Base-by-base conservation (phyloP, 2,329 filamentous ascomycete genomes). In the Cyphellophora europaea region DNA sequence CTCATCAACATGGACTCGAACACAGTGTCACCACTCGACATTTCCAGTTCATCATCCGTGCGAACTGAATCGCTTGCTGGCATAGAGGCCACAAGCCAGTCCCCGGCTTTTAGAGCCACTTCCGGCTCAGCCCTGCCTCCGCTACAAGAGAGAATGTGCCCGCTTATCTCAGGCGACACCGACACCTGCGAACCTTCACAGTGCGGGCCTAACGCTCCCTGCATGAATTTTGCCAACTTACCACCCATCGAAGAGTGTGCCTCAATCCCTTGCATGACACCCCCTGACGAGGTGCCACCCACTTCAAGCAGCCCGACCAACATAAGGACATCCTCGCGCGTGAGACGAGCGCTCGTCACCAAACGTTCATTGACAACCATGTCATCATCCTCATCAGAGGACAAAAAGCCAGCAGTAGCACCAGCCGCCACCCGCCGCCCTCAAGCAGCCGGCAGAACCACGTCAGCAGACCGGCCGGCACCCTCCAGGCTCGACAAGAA, bases 231-330 rank as follows among this genome's bases (percentile, higher is more conserved):
- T 29, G 43, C 46, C 37, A 45, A 40, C 6, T 35, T 48, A 5
- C 47, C 47, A 11, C 43, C 45, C 6, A 49, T 49, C 21, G 47
- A 49, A 36, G 47, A 49, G 30, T 49, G 47, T 37, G 42, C 43
- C 3, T 41, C 44, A 5, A 44, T 46, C 6, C 44, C 42, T 4
- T 44, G 44, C 31, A 47, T 47, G 17, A 39, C 37, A 5, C 36
- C 38, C 13, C 41, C 35, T 30, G 43, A 42, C 29, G 44, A 44
- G 19, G 33, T 35, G 18, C 30, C 37, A 31, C 44, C 44, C 14
- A 39, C 27, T 30, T 11, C 18, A n/a, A 6, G 15, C 6, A 18
- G 13, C 12, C 15, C 30, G 18, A n/a, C n/a, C n/a, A n/a, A n/a
- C n/a, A 3, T 12, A 6, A 6, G 30, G 17, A n/a, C 34, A 8